Evolutionary conservation across 1,284 basidiomycete genomes (phyloP).

Genomic region (Termitomyces sp.): DNA sequence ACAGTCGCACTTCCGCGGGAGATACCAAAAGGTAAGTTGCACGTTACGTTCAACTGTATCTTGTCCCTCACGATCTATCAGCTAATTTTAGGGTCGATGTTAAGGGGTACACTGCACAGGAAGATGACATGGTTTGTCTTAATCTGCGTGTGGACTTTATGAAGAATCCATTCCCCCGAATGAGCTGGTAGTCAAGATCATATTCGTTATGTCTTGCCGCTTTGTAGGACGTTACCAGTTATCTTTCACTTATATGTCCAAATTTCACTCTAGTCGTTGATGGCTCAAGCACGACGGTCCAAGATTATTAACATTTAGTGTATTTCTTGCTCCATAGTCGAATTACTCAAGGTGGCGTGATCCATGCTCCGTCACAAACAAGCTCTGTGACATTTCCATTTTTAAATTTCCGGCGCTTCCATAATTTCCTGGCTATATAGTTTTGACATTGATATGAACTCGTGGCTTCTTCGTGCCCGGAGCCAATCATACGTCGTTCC

Average conservation of each 20-base stretch:
- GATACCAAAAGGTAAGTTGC: conserved; percentile 73
- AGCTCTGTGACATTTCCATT: neutral
- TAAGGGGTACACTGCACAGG: conserved; percentile 70
- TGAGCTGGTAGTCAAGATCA: conserved; percentile 20
- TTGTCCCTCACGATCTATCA: conserved; percentile 25
- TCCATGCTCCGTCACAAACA: neutral
- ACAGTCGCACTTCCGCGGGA: conserved; percentile 83
- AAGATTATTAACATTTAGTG: neutral
- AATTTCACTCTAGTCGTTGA: neutral
- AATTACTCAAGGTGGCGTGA: neutral
- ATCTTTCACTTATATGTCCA: neutral
- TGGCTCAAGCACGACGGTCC: neutral
- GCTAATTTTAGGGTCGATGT: conserved; percentile 85
- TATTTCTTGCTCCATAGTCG: neutral
- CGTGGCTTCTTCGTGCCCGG: conserved; percentile 8
- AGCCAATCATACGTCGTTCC: conserved; percentile 13
- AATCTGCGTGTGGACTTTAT: conserved; percentile 75
- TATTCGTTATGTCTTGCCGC: neutral
- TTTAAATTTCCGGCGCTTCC: neutral
- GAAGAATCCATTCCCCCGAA: conserved; percentile 33
- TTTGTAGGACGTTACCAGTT: neutral
- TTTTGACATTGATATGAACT: neutral
- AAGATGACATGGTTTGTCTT: conserved; percentile 78
- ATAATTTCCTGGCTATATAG: neutral
- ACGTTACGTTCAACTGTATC: neutral